Evolutionary conservation across 495 filamentous ascomycete genomes (phyloP).

Genomic region (Penicillium ucsense): DNA sequence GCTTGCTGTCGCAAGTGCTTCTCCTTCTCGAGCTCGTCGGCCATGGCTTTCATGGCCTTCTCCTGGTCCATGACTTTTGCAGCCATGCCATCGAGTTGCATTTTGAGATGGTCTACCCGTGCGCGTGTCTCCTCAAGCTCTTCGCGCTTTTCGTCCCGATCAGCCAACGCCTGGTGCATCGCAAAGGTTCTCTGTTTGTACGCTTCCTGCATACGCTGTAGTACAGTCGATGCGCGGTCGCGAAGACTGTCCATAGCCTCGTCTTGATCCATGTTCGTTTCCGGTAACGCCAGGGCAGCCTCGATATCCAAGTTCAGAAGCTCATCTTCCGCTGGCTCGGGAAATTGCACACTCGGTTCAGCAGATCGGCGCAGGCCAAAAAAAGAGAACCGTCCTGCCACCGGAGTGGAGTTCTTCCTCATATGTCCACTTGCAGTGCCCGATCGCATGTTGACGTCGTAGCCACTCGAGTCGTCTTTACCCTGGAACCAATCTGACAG

Average conservation of each 20-base stretch:
- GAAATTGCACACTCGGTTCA: slow-evolving; percentile 16
- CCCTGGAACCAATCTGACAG: slow-evolving; percentile 45
- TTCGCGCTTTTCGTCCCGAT: slow-evolving; percentile 55
- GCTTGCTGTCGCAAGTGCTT: slow-evolving; percentile 44
- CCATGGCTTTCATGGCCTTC: slow-evolving; percentile 49
- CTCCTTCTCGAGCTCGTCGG: slow-evolving; percentile 54
- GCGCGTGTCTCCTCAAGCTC: slow-evolving; percentile 70
- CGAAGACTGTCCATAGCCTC: slow-evolving; percentile 63
- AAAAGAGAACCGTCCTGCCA: slow-evolving; percentile 27
- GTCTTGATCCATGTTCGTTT: slow-evolving; percentile 43
- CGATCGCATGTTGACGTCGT: slow-evolving; percentile 21
- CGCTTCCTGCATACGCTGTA: slow-evolving; percentile 57
- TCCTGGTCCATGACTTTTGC: slow-evolving; percentile 58
- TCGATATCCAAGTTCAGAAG: slow-evolving; percentile 56
- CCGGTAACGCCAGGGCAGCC: slow-evolving; percentile 51
- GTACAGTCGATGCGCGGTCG: slow-evolving; percentile 53
- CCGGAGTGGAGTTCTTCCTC: slow-evolving; percentile 25
- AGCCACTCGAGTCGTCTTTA: slow-evolving; percentile 36
- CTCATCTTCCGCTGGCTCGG: slow-evolving; percentile 45
- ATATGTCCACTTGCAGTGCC: slow-evolving; percentile 15
- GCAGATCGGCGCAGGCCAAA: slow-evolving; percentile 28
- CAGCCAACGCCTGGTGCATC: slow-evolving; percentile 49
- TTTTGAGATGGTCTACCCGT: slow-evolving; percentile 53
- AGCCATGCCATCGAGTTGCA: slow-evolving; percentile 70
- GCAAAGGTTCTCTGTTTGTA: slow-evolving; percentile 54